Conservation (phyloP, 208 protist species). For the Leishmania major region DNA sequence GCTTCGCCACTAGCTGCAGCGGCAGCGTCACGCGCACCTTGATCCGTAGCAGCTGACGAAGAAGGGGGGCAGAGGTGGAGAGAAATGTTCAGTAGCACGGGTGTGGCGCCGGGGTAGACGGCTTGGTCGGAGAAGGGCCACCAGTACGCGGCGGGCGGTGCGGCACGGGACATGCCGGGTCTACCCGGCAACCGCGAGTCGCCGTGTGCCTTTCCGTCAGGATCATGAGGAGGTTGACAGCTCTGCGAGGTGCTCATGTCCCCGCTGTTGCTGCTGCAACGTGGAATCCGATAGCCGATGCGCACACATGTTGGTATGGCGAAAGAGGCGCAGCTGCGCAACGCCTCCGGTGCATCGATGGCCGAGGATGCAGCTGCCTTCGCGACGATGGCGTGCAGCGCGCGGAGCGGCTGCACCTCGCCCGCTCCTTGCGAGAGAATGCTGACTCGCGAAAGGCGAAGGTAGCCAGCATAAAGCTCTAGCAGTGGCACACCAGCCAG, state of each 20-base stretch:
- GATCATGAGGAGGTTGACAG: not conserved
- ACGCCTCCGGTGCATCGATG: not conserved
- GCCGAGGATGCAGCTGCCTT: not conserved
- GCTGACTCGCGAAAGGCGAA: conserved; percentile 50
- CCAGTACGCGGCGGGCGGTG: conserved; percentile 47
- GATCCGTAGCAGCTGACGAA: not conserved
- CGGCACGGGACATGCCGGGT: not conserved
- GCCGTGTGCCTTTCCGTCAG: not conserved
- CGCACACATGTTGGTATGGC: conserved; percentile 13
- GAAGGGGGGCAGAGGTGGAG: conserved; percentile 36
- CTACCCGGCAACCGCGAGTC: not conserved
- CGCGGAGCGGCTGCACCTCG: conserved; percentile 49
- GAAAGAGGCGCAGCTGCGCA: conserved; percentile 12
- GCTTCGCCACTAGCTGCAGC: not conserved
- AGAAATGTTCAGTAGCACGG: conserved; percentile 94
- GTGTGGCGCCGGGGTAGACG: conserved; percentile 72
- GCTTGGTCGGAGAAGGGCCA: conserved; percentile 96
- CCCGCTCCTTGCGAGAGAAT: conserved; percentile 60
- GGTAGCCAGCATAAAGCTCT: conserved; percentile 39
- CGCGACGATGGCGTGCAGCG: conserved; percentile 27
- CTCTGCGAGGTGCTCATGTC: not conserved
- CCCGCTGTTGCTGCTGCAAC: not conserved
- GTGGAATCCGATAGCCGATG: conserved; percentile 1
- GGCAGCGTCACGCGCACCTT: not conserved
- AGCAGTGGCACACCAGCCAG: conserved; percentile 35